These are phyloP conservation scores for Eutrema japonicum DNA, from an alignment of 345 rosid genomes.

Conservation along the genomic window DNA sequence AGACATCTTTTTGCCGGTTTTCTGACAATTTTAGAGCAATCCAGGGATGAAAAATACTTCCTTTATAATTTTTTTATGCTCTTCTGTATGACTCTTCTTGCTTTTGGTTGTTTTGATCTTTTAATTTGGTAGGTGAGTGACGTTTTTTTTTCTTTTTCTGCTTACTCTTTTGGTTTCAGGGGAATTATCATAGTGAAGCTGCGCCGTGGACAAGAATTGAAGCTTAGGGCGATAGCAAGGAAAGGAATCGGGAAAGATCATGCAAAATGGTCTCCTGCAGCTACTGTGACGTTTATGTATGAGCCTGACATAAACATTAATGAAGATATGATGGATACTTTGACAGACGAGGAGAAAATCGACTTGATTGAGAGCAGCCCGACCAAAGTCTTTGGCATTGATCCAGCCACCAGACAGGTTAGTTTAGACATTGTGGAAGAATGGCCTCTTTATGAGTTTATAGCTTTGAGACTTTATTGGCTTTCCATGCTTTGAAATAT, in stretches of 20 bases:
- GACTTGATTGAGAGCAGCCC: conserved; percentile 90
- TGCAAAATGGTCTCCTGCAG: conserved; percentile 98
- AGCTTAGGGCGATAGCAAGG: conserved; percentile 90
- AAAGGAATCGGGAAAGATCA: conserved; percentile 98
- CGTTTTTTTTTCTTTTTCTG: not conserved
- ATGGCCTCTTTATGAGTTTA: not conserved
- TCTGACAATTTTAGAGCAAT: not conserved
- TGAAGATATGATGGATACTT: conserved; percentile 82
- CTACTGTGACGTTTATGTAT: conserved; percentile 96
- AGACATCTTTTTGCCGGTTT: not conserved
- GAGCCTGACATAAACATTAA: conserved; percentile 92
- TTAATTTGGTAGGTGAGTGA: not conserved
- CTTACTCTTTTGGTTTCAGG: conserved; percentile 45
- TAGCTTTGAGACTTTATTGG: conserved; percentile 4
- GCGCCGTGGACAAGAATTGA: conserved; percentile 84
- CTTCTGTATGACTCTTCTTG: not conserved
- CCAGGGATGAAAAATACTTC: not conserved
- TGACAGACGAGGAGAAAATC: conserved; percentile 71
- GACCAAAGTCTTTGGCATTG: conserved; percentile 79
- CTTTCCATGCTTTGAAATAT: not conserved
- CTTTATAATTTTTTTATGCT: not conserved
- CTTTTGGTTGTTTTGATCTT: conserved; percentile 4
- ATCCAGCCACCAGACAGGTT: conserved; percentile 73
- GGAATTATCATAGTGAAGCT: conserved; percentile 91
- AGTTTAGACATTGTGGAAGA: not conserved